Conservation (phyloP, 192 early-diverging fungal species). For the Rhizoclosmatium sp. region DNA sequence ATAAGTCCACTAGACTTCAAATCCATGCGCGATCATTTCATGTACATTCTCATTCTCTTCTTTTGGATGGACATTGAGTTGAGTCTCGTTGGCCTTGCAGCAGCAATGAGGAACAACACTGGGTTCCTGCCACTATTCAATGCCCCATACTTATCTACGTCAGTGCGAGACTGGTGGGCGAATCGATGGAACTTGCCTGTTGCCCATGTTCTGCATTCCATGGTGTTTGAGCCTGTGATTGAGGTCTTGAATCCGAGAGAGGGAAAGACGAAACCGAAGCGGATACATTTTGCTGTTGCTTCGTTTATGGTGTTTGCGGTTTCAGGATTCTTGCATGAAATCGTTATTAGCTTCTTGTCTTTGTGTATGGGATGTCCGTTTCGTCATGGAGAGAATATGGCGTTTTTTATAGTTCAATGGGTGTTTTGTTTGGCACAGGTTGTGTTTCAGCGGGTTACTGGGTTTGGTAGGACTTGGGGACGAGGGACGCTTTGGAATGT, state of each 20-base stretch:
- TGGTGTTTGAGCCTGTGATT: neutral
- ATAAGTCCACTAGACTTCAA: too few relatives aligned
- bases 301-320: neutral
- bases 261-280: neutral
- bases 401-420: neutral
- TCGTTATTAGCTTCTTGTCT: neutral
- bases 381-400: neutral
- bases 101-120: too few relatives aligned
- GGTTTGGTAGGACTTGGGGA: conserved; percentile 1
- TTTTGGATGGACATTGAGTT: too few relatives aligned
- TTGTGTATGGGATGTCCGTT: neutral
- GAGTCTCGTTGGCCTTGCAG: too few relatives aligned
- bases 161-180: conserved; percentile 6
- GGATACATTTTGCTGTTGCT: neutral
- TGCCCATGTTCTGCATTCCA: neutral
- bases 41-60: too few relatives aligned
- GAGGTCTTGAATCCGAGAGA: neutral
- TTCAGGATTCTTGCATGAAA: neutral
- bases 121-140: neutral
- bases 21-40: too few relatives aligned
- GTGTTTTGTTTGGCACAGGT: neutral
- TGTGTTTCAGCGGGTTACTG: neutral
- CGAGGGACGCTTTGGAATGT: neutral
- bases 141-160: conserved; percentile 13
- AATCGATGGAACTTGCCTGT: neutral